Base-by-base conservation (phyloP, 2,329 filamentous ascomycete genomes). In the Decorospora gaudefroyi region DNA sequence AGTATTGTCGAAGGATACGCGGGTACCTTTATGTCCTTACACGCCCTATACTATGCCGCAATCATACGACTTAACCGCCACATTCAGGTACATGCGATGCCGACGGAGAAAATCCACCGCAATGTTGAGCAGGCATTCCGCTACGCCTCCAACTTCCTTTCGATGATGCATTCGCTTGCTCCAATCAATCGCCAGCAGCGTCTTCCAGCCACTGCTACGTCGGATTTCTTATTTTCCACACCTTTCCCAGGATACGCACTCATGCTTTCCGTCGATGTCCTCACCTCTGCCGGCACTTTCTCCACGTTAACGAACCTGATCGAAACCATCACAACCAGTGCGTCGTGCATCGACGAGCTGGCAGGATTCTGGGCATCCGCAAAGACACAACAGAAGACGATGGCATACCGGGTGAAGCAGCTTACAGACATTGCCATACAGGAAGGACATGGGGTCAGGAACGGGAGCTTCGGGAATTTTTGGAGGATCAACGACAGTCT, bases 1-100 rank as follows among this genome's bases (percentile, higher is more conserved):
- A 80, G 78, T 28, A 75, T 81, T 5, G 69, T 75, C 10, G 70
- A 72, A 19, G 78, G 78, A 17, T 80, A 78, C 53, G 73, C 78
- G 1, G 82, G 82, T 4, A 76, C 77, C 0, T 85, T 84, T 59
- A 70, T 87, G 41, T 80, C 78, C 1, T 79, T 87, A 66, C 85
- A 88, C 64, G 72, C 85, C 18, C 71, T 87, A n/a, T 85, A 85
- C 62, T 79, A 86, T 61, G 78, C 81, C 32, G 77, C 82, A 0
- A 69, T 82, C 57, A 79, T 87, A 68, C 83, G 83, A 53, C 73
- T 88, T 19, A 84, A 86, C 55, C 79, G 86, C 26, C 80, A 86
- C 57, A 76, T 64, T 16, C 65, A 66, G 8, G 42, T 63, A 19
- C 44, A 45, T 22, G 50, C 59, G 7, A 53, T 71, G 13, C 40